Percentiles rank a stretch among this genome's conserved stretches.
Conservation (phyloP, 768 basidiomycete species). For the Russula olivacea region DNA sequence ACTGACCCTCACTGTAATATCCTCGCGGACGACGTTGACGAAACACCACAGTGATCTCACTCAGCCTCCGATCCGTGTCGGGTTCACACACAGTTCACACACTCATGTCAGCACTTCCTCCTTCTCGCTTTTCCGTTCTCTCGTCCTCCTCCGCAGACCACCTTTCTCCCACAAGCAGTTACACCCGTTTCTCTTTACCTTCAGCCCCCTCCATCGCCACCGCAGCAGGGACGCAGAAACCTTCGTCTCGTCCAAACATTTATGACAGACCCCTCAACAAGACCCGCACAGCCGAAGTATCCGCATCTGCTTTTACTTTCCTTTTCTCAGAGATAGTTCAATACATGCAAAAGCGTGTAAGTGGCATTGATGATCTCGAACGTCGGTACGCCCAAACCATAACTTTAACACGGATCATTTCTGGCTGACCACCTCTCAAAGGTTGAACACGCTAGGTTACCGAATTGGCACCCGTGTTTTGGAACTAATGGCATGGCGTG, state of each 20-base stretch:
- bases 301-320: conserved; percentile 76
- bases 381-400: conserved; percentile 54
- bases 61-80: conserved; percentile 4
- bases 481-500: conserved; percentile 78
- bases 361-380: conserved; percentile 93
- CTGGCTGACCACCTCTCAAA: conserved; percentile 31
- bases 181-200: conserved; percentile 66
- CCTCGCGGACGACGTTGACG: neutral
- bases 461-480: conserved; percentile 83
- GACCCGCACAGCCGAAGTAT: conserved; percentile 78
- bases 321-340: conserved; percentile 91
- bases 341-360: conserved; percentile 93
- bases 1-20: neutral
- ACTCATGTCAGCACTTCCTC: conserved; percentile 44
- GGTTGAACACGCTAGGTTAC: conserved; percentile 89
- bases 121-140: conserved; percentile 63
- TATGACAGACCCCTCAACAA: conserved; percentile 90
- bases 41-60: neutral
- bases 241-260: conserved; percentile 58
- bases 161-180: conserved; percentile 51
- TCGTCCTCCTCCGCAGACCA: conserved; percentile 47
- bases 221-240: conserved; percentile 34
- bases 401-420: conserved; percentile 2
- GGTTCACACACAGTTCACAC: conserved; percentile 1
- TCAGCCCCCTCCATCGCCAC: conserved; percentile 43